A percentile compares a stretch with the other conserved stretches of the same genome.
phyloP scores from a whole-genome alignment of 805 yeast genomes.

The Ascoidea tarda region DNA sequence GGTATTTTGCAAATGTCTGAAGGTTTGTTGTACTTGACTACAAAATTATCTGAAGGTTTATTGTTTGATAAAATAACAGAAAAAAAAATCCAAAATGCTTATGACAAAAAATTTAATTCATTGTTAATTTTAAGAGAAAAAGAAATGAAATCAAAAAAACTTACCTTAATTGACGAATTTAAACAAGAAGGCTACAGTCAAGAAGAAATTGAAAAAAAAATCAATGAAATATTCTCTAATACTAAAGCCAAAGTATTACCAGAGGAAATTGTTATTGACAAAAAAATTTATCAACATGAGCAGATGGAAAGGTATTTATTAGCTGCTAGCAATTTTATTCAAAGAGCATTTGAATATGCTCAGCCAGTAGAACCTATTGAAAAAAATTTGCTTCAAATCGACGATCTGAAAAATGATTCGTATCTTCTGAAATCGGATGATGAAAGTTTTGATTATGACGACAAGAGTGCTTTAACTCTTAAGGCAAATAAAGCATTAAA shows the following conservation, averaged over 20 bases:
- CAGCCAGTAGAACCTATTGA: constrained; percentile 38
- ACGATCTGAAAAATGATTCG: constrained; percentile 21
- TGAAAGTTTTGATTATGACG: constrained; percentile 16
- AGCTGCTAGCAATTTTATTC: constrained; percentile 78
- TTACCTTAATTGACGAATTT: constrained; percentile 14
- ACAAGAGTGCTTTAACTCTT: constrained; percentile 17
- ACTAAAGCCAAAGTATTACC: constrained; percentile 25
- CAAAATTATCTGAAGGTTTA: constrained; percentile 71
- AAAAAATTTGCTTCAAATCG: constrained; percentile 11
- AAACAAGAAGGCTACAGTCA: constrained; percentile 11
- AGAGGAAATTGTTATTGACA: constrained; percentile 45
- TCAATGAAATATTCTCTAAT: background rate
- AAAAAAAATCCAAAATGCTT: constrained; percentile 39
- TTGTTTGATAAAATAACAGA: constrained; percentile 53
- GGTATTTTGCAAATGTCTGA: constrained; percentile 78
- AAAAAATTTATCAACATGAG: constrained; percentile 41
- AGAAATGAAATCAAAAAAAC: constrained; percentile 17
- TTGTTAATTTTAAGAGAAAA: constrained; percentile 15
- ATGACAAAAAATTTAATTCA: constrained; percentile 13
- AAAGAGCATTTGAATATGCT: constrained; percentile 83
- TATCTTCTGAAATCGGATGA: constrained; percentile 17
- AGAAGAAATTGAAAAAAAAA: constrained; percentile 19
- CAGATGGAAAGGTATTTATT: constrained; percentile 73
- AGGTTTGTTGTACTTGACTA: constrained; percentile 67
- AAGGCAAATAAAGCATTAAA: constrained; percentile 71